Percentiles rank a stretch among this genome's conserved stretches.
Evolutionary conservation across 75 land plant genomes (phyloP).

Genomic region (Pinus taeda): DNA sequence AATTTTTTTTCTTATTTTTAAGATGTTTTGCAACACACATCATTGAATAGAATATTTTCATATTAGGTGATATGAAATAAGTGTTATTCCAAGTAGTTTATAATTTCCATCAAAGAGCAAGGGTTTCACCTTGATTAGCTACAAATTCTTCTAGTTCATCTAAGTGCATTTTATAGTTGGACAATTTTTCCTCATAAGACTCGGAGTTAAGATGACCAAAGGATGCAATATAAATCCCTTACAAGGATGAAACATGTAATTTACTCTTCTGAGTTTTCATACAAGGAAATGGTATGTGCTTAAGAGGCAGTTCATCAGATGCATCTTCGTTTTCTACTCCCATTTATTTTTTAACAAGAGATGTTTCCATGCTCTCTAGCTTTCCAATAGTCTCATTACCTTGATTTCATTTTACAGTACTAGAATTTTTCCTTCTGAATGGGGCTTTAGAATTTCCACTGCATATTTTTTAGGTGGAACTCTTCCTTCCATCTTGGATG

Average conservation of each 20-base stretch:
- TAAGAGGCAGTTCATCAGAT: background rate
- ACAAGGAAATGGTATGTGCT: background rate
- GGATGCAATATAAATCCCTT: background rate
- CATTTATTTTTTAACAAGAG: background rate
- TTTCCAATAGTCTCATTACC: background rate
- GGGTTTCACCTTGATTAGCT: background rate
- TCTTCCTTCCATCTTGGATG: background rate
- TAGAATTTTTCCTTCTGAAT: background rate
- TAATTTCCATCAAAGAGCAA: background rate
- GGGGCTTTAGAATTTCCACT: background rate
- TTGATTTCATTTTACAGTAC: background rate
- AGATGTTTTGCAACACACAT: no score
- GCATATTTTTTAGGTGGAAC: background rate
- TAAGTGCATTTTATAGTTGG: background rate
- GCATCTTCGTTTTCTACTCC: background rate
- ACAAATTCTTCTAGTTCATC: background rate
- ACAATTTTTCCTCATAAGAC: background rate
- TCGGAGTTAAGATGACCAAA: background rate
- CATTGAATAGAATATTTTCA: no score
- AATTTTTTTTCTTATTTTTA: background rate
- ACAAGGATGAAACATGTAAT: background rate
- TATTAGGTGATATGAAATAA: background rate
- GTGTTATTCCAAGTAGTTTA: background rate
- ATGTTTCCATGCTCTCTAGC: background rate
- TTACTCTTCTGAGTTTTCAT: background rate